These are phyloP conservation scores for Trichoderma sp. DNA, from an alignment of 2,329 filamentous ascomycete species.

Conservation along the genomic window DNA sequence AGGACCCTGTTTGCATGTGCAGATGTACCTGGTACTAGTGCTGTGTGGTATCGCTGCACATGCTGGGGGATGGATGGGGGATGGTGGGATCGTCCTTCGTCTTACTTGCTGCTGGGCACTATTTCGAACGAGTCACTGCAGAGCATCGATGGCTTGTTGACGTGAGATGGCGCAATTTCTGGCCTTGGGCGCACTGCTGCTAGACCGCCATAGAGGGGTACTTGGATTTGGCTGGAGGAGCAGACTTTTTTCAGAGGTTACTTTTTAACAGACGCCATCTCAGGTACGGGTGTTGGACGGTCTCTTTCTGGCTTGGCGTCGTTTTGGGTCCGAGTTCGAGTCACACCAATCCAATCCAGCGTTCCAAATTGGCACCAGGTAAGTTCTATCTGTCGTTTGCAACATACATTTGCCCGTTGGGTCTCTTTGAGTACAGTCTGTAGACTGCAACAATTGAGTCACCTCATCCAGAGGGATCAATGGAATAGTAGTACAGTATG, in stretches of 20 bases:
- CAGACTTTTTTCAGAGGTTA: neutral
- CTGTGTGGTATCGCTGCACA: neutral
- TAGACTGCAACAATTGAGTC: neutral
- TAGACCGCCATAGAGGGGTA: neutral
- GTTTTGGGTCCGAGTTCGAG: neutral
- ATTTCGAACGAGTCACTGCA: neutral
- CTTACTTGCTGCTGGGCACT: neutral
- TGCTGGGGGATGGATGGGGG: neutral
- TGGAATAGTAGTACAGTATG: neutral
- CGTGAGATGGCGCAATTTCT: conserved; percentile 17
- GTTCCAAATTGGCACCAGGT: neutral
- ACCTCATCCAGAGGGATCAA: neutral
- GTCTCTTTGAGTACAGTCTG: neutral
- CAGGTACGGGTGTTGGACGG: neutral
- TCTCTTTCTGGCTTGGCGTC: neutral
- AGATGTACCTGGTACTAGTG: neutral
- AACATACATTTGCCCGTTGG: neutral
- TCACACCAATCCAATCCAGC: neutral
- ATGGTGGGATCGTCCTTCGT: neutral
- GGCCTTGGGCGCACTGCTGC: neutral
- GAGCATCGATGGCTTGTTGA: neutral
- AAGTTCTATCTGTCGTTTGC: neutral
- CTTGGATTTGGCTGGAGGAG: neutral
- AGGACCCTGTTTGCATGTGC: neutral
- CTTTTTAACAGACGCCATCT: neutral